Percentiles rank a stretch among this genome's conserved stretches.
These are phyloP conservation scores for Striga asiatica DNA, from an alignment of 257 asterid species.

Conservation along the genomic window DNA sequence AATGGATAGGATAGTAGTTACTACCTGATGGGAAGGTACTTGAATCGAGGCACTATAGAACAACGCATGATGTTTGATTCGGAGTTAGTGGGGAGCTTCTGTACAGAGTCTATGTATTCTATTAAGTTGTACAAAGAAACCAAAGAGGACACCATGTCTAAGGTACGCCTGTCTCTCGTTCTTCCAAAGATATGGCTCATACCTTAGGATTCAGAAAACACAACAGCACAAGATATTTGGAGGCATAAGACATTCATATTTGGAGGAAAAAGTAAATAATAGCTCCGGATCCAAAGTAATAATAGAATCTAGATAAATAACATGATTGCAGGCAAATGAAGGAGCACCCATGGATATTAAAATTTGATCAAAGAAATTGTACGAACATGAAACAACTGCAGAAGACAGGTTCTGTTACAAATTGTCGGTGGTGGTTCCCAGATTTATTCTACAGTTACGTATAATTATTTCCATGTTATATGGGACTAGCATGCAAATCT, in stretches of 20 bases:
- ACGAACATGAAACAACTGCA: neutral
- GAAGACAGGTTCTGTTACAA: neutral
- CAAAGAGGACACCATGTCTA: constrained; percentile 90
- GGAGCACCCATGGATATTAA: neutral
- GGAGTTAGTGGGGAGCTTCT: constrained; percentile 75
- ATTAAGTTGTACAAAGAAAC: constrained; percentile 93
- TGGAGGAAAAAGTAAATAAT: neutral
- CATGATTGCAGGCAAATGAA: neutral
- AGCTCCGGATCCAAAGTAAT: neutral
- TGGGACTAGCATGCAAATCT: too few species aligned
- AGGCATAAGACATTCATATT: constrained; percentile 8
- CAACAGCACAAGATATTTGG: constrained; percentile 14
- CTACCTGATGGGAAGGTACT: constrained; percentile 97
- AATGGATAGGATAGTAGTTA: constrained; percentile 12
- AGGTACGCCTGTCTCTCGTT: constrained; percentile 85
- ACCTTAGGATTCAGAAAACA: constrained; percentile 40
- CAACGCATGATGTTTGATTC: constrained; percentile 95
- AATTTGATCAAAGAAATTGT: neutral
- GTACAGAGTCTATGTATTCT: constrained; percentile 62
- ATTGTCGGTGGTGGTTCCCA: neutral
- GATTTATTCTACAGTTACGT: neutral
- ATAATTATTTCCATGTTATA: too few species aligned
- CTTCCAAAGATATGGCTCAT: constrained; percentile 94
- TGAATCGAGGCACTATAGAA: constrained; percentile 93
- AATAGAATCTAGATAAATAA: neutral